Conservation (phyloP, 2,329 filamentous ascomycete species). For the Beauveria australis region DNA sequence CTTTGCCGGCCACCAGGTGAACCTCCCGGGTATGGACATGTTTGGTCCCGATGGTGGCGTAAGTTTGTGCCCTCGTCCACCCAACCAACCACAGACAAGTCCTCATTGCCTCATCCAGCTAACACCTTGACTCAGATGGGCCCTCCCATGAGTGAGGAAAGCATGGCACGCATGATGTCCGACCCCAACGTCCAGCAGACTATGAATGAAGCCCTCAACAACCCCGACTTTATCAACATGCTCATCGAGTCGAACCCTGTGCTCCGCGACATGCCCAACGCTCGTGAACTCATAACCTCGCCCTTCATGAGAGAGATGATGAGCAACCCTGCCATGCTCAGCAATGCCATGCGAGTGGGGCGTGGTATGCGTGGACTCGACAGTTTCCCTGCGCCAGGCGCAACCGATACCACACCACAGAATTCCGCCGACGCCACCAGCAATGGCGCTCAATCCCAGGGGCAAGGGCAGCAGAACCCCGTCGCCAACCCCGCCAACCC, state of each 20-base stretch:
- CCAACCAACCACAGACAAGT: background rate
- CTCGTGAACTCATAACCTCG: conserved; percentile 78
- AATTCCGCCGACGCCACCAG: conserved; percentile 26
- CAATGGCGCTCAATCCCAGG: conserved; percentile 9
- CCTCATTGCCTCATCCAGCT: conserved; percentile 13
- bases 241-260: conserved; percentile 89
- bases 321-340: conserved; percentile 78
- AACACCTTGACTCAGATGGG: conserved; percentile 60
- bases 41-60: conserved; percentile 94
- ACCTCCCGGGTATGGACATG: conserved; percentile 76
- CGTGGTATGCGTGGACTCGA: conserved; percentile 54
- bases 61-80: conserved; percentile 34
- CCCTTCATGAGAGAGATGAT: conserved; percentile 88
- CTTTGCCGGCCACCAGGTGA: conserved; percentile 78
- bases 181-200: conserved; percentile 80
- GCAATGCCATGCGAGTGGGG: conserved; percentile 77
- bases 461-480: conserved; percentile 10
- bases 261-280: conserved; percentile 64
- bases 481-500: conserved; percentile 28
- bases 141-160: conserved; percentile 70
- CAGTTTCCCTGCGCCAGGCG: conserved; percentile 80
- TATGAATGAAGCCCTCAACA: conserved; percentile 92
- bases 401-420: conserved; percentile 76
- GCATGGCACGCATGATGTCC: conserved; percentile 75
- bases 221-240: conserved; percentile 89